These are phyloP conservation scores for Alternaria triticina DNA, from an alignment of 2,329 filamentous ascomycete species.

Conservation along the genomic window DNA sequence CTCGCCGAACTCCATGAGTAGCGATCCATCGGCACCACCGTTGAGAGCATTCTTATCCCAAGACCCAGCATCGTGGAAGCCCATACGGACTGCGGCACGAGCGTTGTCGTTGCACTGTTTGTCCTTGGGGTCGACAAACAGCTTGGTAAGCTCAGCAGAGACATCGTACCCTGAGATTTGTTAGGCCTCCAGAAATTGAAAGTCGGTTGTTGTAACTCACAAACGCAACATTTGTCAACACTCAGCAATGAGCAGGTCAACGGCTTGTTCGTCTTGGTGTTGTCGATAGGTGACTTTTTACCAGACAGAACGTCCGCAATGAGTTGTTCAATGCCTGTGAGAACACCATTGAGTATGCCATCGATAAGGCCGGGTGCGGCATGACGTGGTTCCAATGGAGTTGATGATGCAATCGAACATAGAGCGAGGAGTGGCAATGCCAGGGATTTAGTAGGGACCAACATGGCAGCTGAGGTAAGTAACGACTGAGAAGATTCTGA, in stretches of 20 bases:
- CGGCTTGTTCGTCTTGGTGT: conserved; percentile 30
- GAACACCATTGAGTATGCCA: conserved; percentile 27
- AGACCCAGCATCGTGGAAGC: conserved; percentile 45
- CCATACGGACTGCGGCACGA: conserved; percentile 42
- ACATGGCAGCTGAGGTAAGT: neutral
- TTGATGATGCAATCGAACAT: conserved; percentile 18
- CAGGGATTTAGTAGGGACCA: conserved; percentile 2
- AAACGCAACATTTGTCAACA: conserved; percentile 39
- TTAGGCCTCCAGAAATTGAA: conserved; percentile 11
- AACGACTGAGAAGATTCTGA: neutral
- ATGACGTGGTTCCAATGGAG: conserved; percentile 30
- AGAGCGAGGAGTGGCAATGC: conserved; percentile 4
- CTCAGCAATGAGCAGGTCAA: conserved; percentile 20
- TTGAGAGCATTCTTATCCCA: conserved; percentile 45
- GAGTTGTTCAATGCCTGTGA: conserved; percentile 22
- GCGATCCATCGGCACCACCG: conserved; percentile 52
- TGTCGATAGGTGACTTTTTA: conserved; percentile 32
- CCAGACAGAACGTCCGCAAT: conserved; percentile 40
- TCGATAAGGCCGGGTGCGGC: conserved; percentile 32
- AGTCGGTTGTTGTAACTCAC: conserved; percentile 20
- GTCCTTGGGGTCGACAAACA: conserved; percentile 28
- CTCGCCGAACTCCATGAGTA: conserved; percentile 49
- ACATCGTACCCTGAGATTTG: conserved; percentile 35
- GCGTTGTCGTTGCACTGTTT: conserved; percentile 45
- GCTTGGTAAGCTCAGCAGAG: conserved; percentile 35